Conservation (phyloP, 805 yeast genomes). For the Tetrapisispora phaffii region DNA sequence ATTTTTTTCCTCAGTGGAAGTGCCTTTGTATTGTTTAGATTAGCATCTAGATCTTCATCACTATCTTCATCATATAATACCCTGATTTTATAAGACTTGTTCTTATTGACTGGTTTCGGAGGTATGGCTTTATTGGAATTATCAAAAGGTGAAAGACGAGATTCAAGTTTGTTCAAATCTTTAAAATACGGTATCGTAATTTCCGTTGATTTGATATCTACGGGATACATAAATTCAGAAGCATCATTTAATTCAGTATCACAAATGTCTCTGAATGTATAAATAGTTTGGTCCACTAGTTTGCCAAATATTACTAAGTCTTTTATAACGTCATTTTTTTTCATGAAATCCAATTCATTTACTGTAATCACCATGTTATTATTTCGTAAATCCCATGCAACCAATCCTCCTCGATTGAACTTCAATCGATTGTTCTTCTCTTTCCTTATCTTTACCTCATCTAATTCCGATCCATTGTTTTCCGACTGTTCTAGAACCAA, state of each 20-base stretch:
- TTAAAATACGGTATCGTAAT: slow-evolving; percentile 42
- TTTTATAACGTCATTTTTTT: slow-evolving; percentile 19
- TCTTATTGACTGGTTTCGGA: not conserved
- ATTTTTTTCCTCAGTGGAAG: slow-evolving; percentile 14
- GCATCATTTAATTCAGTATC: slow-evolving; percentile 37
- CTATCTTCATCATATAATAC: slow-evolving; percentile 31
- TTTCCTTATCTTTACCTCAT: not conserved
- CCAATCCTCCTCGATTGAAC: slow-evolving; percentile 42
- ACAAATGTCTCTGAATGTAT: slow-evolving; percentile 39
- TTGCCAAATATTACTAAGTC: slow-evolving; percentile 38
- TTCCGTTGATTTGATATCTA: slow-evolving; percentile 32
- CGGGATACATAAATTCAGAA: slow-evolving; percentile 44
- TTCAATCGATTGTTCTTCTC: slow-evolving; percentile 46
- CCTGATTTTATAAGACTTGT: slow-evolving; percentile 28
- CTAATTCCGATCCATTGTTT: slow-evolving; percentile 7
- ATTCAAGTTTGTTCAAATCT: slow-evolving; percentile 18
- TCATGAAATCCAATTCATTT: slow-evolving; percentile 35
- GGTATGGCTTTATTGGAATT: not conserved
- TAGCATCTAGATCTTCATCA: slow-evolving; percentile 32
- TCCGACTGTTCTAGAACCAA: not conserved
- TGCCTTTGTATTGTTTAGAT: slow-evolving; percentile 16
- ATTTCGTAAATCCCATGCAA: slow-evolving; percentile 40
- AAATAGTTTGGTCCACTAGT: slow-evolving; percentile 47
- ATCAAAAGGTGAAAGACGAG: not conserved
- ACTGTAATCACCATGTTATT: slow-evolving; percentile 39